Evolutionary conservation across 495 filamentous ascomycete species (phyloP).

Genomic region (Lasiosphaeriaceae sp.): DNA sequence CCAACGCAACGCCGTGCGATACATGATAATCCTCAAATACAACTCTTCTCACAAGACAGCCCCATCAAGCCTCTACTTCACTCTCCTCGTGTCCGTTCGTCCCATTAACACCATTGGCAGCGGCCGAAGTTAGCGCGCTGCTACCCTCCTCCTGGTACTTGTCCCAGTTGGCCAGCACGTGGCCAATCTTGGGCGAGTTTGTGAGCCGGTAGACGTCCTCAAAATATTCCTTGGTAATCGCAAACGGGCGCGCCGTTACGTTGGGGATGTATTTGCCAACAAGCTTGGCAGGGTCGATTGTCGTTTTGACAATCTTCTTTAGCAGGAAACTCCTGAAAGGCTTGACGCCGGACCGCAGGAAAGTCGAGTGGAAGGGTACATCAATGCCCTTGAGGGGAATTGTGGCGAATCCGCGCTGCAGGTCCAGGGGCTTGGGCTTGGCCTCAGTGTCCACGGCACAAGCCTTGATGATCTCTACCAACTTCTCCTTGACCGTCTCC

Average conservation of each 20-base stretch:
- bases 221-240: conserved; percentile 97
- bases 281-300: conserved; percentile 92
- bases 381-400: conserved; percentile 97
- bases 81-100: conserved; percentile 7
- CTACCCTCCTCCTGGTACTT: conserved; percentile 45
- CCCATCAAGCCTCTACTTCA: background rate
- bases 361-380: conserved; percentile 98
- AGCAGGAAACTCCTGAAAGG: conserved; percentile 95
- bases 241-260: conserved; percentile 92
- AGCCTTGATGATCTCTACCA: conserved; percentile 67
- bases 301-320: conserved; percentile 99
- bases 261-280: conserved; percentile 99
- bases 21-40: background rate
- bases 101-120: conserved; percentile 8
- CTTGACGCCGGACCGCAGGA: conserved; percentile 95
- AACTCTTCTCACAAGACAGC: background rate
- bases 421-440: conserved; percentile 81
- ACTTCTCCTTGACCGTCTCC: conserved; percentile 51
- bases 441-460: conserved; percentile 79
- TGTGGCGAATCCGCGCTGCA: conserved; percentile 93
- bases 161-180: conserved; percentile 82
- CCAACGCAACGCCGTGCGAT: background rate
- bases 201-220: conserved; percentile 95
- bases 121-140: background rate
- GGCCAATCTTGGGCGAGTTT: conserved; percentile 85